These are phyloP conservation scores for Scheffersomyces cryptocercus DNA, from an alignment of 1,139 yeast species.

Conservation along the genomic window DNA sequence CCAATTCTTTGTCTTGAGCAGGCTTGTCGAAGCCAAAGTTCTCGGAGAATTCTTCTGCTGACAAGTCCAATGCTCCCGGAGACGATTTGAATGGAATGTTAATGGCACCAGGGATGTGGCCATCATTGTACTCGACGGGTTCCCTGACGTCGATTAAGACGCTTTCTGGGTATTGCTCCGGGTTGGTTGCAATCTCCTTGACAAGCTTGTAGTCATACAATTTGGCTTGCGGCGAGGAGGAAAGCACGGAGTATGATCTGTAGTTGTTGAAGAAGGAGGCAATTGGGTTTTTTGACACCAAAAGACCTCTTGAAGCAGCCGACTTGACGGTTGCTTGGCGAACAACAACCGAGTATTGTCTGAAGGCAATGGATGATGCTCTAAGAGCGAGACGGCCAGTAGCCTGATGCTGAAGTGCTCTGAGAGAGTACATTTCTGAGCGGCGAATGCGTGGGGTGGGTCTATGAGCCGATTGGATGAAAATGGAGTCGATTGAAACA, in stretches of 20 bases:
- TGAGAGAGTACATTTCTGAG: too few species aligned
- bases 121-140: constrained; percentile 73
- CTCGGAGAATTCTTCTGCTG: constrained; percentile 76
- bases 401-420: too few species aligned
- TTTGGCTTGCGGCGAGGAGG: constrained; percentile 44
- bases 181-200: constrained; percentile 46
- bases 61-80: constrained; percentile 89
- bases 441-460: too few species aligned
- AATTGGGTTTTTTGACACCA: too few species aligned
- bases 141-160: constrained; percentile 88
- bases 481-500: too few species aligned
- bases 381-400: too few species aligned
- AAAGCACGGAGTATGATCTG: constrained; percentile 16
- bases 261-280: not conserved
- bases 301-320: too few species aligned
- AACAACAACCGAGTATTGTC: too few species aligned
- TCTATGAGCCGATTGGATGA: too few species aligned
- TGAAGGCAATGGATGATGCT: too few species aligned
- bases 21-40: constrained; percentile 89
- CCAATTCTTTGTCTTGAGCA: constrained; percentile 62
- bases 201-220: constrained; percentile 57
- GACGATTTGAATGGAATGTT: constrained; percentile 89
- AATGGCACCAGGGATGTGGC: constrained; percentile 78
- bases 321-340: too few species aligned
- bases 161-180: constrained; percentile 37